Base-by-base conservation (phyloP, 1,284 basidiomycete species). In the Erythrobasidium hasegawianum region DNA sequence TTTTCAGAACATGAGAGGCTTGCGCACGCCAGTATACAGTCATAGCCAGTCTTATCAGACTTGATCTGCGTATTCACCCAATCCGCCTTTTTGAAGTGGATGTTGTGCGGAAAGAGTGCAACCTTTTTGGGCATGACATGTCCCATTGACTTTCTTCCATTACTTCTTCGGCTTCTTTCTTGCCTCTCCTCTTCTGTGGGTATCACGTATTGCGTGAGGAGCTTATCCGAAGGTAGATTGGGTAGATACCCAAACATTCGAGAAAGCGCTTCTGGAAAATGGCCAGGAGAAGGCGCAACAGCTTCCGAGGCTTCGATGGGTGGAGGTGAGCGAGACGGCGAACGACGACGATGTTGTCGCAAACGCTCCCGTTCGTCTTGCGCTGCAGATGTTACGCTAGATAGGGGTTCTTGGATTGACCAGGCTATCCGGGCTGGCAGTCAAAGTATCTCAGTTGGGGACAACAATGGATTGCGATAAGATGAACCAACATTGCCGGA, bases 211-310 rank as follows among this genome's bases (percentile, higher is more conserved):
- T 76, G 33, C 73, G 70, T 33, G 1, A 70, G 52, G 40, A 0
- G 78, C 74, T 13, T 81, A 4, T 66, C 61, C 1, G 22, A 26
- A 4, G 67, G 79, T 0, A 86, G 86, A 5, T 88, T 82, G 2
- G 87, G 86, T 1, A 90, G 79, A 2, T 84, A 82, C 0, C 87
- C 88, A 68, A 87, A 84, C 75, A 83, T 84, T 52, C 88, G 86
- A 57, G 86, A 83, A 73, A 86, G 85, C 0, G 88, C 87, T 1
- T 79, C 77, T 0, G 89, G 89, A 71, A 91, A 91, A 75, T 88
- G 84, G 68, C 52, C 18, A 4, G 55, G 45, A 40, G 64, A 24
- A 27, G 41, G 43, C 16, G 38, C n/a, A 5, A 33, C 14, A 22
- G 59, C 66, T 40, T 68, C 59, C 27, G 43, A 50, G 9, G 54